phyloP scores from a whole-genome alignment of 202 grass and related monocot genomes.

The Cymbopogon flexuosus region DNA sequence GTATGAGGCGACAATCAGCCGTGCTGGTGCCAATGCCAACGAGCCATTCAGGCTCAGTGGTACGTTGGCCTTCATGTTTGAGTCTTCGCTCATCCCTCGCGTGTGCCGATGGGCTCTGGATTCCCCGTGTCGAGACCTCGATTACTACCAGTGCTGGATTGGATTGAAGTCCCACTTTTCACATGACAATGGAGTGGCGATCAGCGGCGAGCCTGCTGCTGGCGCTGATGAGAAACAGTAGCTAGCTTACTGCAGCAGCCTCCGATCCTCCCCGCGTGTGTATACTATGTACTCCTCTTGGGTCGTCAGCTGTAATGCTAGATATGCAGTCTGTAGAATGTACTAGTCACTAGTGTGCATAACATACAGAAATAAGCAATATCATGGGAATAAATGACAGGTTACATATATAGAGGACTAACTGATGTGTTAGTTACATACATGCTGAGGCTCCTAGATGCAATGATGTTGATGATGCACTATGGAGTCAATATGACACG shows the following conservation, averaged over 20 bases:
- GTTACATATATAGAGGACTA: not conserved
- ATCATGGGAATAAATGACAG: not conserved
- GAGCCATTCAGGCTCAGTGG: slow-evolving; percentile 53
- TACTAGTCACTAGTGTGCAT: not conserved
- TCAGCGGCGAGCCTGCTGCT: not conserved
- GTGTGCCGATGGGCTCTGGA: slow-evolving; percentile 76
- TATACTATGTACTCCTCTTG: not conserved
- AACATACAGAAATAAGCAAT: not conserved
- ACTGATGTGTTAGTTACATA: not conserved
- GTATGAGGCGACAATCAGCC: slow-evolving; percentile 66
- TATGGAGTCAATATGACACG: not conserved
- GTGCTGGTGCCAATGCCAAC: slow-evolving; percentile 33
- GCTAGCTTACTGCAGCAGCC: not conserved
- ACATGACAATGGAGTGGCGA: not conserved
- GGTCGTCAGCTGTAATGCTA: not conserved
- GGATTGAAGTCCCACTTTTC: slow-evolving; percentile 78
- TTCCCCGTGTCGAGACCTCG: slow-evolving; percentile 45
- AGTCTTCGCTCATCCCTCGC: slow-evolving; percentile 66
- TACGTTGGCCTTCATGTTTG: slow-evolving; percentile 92
- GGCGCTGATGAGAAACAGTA: not conserved
- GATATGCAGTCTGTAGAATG: not conserved
- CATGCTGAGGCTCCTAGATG: not conserved
- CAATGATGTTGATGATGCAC: not conserved
- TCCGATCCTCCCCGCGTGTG: not conserved
- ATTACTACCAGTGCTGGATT: slow-evolving; percentile 91